These are phyloP conservation scores for Violaceomyces palustris DNA, from an alignment of 1,284 basidiomycete species.

Conservation along the genomic window DNA sequence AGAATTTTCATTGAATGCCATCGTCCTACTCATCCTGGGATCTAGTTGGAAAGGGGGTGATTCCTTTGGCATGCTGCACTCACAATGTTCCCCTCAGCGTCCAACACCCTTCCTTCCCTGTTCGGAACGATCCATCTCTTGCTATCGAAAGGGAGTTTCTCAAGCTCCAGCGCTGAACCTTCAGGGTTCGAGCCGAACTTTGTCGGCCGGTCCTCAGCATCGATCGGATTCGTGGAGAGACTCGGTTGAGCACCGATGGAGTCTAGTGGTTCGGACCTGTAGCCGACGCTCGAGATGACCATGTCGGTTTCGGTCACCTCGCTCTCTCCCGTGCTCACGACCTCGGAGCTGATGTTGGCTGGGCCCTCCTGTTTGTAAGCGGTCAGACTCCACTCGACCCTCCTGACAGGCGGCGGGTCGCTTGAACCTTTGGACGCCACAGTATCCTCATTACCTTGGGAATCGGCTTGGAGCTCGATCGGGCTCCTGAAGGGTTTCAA, in stretches of 20 bases:
- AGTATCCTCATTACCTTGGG: not conserved
- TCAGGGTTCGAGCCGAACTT: too few relatives aligned
- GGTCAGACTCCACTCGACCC: conserved; percentile 40
- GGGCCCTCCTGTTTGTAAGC: too few relatives aligned
- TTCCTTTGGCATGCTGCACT: not conserved
- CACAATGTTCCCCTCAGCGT: conserved; percentile 1
- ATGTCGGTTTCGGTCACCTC: conserved; percentile 65
- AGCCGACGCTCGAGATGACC: conserved; percentile 83
- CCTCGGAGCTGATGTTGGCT: too few relatives aligned
- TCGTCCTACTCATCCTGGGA: not conserved
- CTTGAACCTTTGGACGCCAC: too few relatives aligned
- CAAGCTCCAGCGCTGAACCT: too few relatives aligned
- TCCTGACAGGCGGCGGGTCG: conserved; percentile 3
- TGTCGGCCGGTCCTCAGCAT: conserved; percentile 12
- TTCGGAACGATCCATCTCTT: conserved; percentile 18
- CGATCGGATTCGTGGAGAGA: not conserved
- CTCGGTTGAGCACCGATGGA: too few relatives aligned
- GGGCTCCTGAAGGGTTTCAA: conserved; percentile 43
- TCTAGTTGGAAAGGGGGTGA: not conserved
- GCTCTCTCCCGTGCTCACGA: conserved; percentile 64
- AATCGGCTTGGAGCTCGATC: conserved; percentile 28
- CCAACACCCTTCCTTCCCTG: conserved; percentile 50
- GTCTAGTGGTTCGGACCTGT: conserved; percentile 67
- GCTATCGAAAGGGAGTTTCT: conserved; percentile 15
- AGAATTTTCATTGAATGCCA: not conserved